A percentile compares a stretch with the other conserved stretches of the same genome.
Conservation (phyloP, 768 basidiomycete species). For the Dendrothele bispora region DNA sequence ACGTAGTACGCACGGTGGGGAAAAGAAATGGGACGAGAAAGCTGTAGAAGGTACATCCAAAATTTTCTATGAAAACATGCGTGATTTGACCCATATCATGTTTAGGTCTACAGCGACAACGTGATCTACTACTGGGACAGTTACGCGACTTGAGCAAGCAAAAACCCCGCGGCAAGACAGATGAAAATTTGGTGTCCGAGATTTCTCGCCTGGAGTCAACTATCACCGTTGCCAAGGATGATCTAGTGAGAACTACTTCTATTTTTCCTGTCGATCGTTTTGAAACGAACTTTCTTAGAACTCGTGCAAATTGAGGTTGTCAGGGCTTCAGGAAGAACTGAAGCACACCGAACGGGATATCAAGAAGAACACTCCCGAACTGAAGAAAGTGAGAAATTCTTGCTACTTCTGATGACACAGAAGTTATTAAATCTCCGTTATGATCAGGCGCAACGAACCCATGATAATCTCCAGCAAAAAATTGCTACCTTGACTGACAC, state of each 20-base stretch:
- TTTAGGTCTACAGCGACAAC: conserved; percentile 50
- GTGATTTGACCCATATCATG: not conserved
- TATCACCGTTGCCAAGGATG: conserved; percentile 76
- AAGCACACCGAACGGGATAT: conserved; percentile 77
- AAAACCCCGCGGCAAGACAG: conserved; percentile 80
- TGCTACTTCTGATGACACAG: not conserved
- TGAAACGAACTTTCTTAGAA: conserved; percentile 42
- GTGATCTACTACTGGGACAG: conserved; percentile 71
- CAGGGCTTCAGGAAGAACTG: conserved; percentile 80
- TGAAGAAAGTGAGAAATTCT: conserved; percentile 57
- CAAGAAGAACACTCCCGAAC: conserved; percentile 63
- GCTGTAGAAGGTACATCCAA: conserved; percentile 73
- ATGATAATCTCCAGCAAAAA: conserved; percentile 51
- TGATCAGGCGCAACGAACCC: conserved; percentile 52
- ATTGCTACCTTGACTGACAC: conserved; percentile 53
- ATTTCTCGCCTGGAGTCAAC: conserved; percentile 78
- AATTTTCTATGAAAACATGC: not conserved
- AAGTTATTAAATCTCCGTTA: not conserved
- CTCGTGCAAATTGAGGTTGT: conserved; percentile 72
- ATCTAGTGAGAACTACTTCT: conserved; percentile 55
- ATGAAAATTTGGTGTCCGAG: conserved; percentile 76
- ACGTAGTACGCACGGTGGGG: conserved; percentile 68
- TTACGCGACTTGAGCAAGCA: conserved; percentile 82
- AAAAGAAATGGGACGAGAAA: conserved; percentile 93
- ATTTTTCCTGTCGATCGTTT: not conserved